Base-by-base conservation (phyloP, 768 basidiomycete species). In the Lepiota subincarnata region DNA sequence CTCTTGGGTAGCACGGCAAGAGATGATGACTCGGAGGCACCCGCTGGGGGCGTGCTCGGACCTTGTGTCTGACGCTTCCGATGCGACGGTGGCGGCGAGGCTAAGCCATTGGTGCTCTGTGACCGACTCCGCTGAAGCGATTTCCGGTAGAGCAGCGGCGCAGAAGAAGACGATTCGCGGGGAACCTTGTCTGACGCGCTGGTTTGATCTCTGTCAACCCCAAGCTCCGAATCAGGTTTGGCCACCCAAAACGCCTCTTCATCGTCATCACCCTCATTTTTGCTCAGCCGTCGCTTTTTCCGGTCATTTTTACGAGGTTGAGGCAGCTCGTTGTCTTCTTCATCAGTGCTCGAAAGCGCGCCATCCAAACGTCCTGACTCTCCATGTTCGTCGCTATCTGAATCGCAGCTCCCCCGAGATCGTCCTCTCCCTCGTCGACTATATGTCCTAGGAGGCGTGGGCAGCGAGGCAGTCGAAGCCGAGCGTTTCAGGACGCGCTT, bases 81-180 rank as follows among this genome's bases (percentile, higher is more conserved):
- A 58, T 82, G 72, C 2, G 85, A 87, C 0, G 84, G 84, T 3
- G 86, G 86, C 1, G 86, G 86, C 0, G 84, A 87, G 16, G 83
- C 76, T 1, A 81, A 78, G 38, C 76, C 75, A 24, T 62, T 65
- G 19, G 59, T 59, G 13, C 48, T 43, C 22, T 24, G 57, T 18
- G 59, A 57, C 31, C 46, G 53, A 38, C 53, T 55, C 53, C 59
- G 36, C 67, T 65, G 59, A 31, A 44, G 53, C 20, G 31, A 41
- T 41, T 58, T 73, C 55, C 63, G 72, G 64, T 65, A 80, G 54
- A 72, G 66, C 48, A 70, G 60, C 2, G 73, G 70, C 37, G 64
- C 64, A 7, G 58, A 19, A 26, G 55, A 40, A 16, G 60, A 45
- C 22, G 55, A 19, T 26, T 55, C 46, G 34, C 12, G 36, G 40